phyloP scores from a whole-genome alignment of 2,329 filamentous ascomycete genomes.

The Colletotrichum cuscutae region DNA sequence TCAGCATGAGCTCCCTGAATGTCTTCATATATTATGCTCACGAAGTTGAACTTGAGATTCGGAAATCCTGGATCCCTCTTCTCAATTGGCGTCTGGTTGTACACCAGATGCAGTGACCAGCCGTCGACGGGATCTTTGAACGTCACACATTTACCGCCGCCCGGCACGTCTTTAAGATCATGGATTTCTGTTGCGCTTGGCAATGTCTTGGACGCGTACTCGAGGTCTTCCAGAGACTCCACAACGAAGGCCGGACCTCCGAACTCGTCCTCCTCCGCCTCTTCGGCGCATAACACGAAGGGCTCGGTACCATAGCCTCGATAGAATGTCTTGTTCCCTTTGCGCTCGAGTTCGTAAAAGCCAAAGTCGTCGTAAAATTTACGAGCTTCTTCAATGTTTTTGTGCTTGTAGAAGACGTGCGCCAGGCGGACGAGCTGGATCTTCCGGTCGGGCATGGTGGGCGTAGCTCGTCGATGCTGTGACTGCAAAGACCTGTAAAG shows the following conservation, averaged over 20 bases:
- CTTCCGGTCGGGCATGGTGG: slow-evolving; percentile 35
- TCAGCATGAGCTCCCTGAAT: not conserved
- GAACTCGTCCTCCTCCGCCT: slow-evolving; percentile 60
- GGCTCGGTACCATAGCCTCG: slow-evolving; percentile 71
- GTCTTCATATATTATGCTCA: slow-evolving; percentile 35
- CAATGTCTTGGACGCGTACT: slow-evolving; percentile 57
- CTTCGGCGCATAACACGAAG: slow-evolving; percentile 66
- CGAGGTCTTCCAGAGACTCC: slow-evolving; percentile 64
- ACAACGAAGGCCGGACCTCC: slow-evolving; percentile 68
- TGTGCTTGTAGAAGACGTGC: slow-evolving; percentile 60
- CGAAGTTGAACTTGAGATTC: slow-evolving; percentile 57
- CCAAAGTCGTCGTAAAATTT: slow-evolving; percentile 61
- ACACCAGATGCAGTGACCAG: slow-evolving; percentile 67
- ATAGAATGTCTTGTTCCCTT: slow-evolving; percentile 63
- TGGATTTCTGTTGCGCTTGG: slow-evolving; percentile 59
- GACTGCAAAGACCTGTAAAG: not conserved
- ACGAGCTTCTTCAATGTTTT: slow-evolving; percentile 52
- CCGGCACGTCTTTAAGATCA: slow-evolving; percentile 60
- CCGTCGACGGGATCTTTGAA: slow-evolving; percentile 65
- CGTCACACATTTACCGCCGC: slow-evolving; percentile 62
- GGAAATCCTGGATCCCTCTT: slow-evolving; percentile 49
- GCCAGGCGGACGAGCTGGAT: slow-evolving; percentile 52
- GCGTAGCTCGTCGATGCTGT: not conserved
- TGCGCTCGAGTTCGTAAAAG: slow-evolving; percentile 50
- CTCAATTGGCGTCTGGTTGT: slow-evolving; percentile 58